Evolutionary conservation across 495 filamentous ascomycete genomes (phyloP), one percentile per base, ranked within the genome.

Genomic region (Penicillium simplicissimum): DNA sequence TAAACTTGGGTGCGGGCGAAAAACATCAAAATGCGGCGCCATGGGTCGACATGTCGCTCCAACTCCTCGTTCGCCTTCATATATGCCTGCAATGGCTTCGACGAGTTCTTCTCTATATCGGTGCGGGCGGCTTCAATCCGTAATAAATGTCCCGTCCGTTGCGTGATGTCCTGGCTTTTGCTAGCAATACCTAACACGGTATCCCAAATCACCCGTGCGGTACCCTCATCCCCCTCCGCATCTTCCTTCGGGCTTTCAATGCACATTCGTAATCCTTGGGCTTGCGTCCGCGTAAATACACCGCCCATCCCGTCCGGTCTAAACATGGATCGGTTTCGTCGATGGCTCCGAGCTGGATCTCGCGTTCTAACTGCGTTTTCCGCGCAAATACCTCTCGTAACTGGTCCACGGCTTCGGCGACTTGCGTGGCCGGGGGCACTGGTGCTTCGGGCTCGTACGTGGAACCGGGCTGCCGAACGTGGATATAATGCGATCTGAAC

Each of bases 31-130:
- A 53, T 36, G n/a, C 51, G 51, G 25, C 35, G 31, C 31, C 23
- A 53, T 36, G n/a, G 51, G 25, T 53, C 51, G 33, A 53, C n/a
- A 36, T 53, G 11, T n/a, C 51, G 33, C 15, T 53, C 51, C 23
- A 53, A 53, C 51, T 53, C 51, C 25, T 28, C 17, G 51, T 19
- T 9, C 33, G 33, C 51, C 25, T 53, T 28, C 4, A 53, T 53
- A 37, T 53, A 53, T 21, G 33, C 51, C 51, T 53, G n/a, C 19
- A 53, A 52, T 52, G 8, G 49, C 51, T 53, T 53, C 15, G 51
- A 15, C 17, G 51, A 33, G 31, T 37, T 53, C 13, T 19, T 53
- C 6, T 53, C 13, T 37, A 53, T 53, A 21, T 53, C 51, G 33
- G 51, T 53, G 1, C 33, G n/a, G 5, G 51, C 33, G 15, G 51